Evolutionary conservation across 495 filamentous ascomycete species (phyloP), one percentile per base, ranked within the genome.

Genomic region (Penicillium parvum): DNA sequence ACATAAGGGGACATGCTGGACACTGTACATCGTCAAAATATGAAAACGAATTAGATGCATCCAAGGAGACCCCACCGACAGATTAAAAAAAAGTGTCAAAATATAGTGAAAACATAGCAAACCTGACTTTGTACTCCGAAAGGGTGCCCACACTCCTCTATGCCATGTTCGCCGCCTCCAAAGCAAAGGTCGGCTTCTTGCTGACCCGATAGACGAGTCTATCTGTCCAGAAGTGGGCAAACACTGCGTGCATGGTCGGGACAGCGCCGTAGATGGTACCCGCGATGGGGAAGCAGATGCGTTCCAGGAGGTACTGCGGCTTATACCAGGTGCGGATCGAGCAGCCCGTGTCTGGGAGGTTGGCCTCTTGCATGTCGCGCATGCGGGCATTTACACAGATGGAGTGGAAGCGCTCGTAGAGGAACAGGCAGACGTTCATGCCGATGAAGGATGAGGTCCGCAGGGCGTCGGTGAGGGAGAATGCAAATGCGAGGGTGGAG

Each of bases 161-260:
- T 20, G 48, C 40, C 23, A 47, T 21, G 4, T 34, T 45, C 19
- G 43, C 34, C 20, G 47, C 47, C 1, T 53, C 55, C 9, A 42
- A 21, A 12, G 2, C 43, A 22, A 64, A 74, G 3, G 57, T 51
- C 7, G 65, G 65, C 58, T 85, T 86, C 65, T 80, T 79, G 57
- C 77, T 83, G 43, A 85, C 81, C 3, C 74, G 71, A 61, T 85
- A 86, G 14, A 80, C 78, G 43, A 86, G 46, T 37, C 79, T 69
- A 23, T 82, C 58, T 0, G 81, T 84, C 71, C 77, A 84, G 54
- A 86, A 81, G 53, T 86, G 82, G 42, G 68, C 74, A 36, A 85
- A 57, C 32, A 82, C 77, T 1, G 82, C 82, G 22, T 84, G 77
- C 4, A 75, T 64, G 7, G 75, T 74, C 0, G 82, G 82, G 7